These are phyloP conservation scores for Phytophthora chlamydospora DNA, from an alignment of 352 stramenopile genomes.

Conservation along the genomic window DNA sequence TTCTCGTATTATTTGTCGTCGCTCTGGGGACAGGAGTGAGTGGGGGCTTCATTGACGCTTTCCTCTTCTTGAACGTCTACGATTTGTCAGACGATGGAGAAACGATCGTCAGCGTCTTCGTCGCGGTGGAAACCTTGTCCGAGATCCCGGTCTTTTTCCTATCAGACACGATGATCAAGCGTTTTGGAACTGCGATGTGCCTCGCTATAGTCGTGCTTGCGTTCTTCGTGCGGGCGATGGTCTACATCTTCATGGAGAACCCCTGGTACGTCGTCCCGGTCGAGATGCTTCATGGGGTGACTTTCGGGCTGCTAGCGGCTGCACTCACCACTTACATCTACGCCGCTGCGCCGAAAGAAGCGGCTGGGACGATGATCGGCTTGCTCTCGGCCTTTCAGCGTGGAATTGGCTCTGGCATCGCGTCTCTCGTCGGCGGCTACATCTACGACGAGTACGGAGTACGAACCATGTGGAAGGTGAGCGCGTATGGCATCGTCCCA, in stretches of 20 bases:
- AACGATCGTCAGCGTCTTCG: slow-evolving; percentile 58
- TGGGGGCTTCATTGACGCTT: slow-evolving; percentile 60
- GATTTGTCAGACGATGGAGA: slow-evolving; percentile 48
- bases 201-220: slow-evolving; percentile 49
- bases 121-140: slow-evolving; percentile 57
- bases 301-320: slow-evolving; percentile 52
- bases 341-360: slow-evolving; percentile 36
- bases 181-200: slow-evolving; percentile 47
- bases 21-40: slow-evolving; percentile 57
- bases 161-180: slow-evolving; percentile 52
- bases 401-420: slow-evolving; percentile 51
- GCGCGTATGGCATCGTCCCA: slow-evolving; percentile 41
- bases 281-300: slow-evolving; percentile 63
- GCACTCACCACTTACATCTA: slow-evolving; percentile 62
- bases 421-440: slow-evolving; percentile 55
- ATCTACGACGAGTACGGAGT: slow-evolving; percentile 60
- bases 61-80: slow-evolving; percentile 61
- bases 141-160: slow-evolving; percentile 68
- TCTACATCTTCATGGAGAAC: slow-evolving; percentile 60
- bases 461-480: slow-evolving; percentile 54
- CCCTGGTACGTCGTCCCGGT: slow-evolving; percentile 62
- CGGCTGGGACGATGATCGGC: slow-evolving; percentile 61
- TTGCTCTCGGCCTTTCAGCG: slow-evolving; percentile 60
- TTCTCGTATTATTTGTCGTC: slow-evolving; percentile 52
- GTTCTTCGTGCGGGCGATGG: slow-evolving; percentile 54